Evolutionary conservation across 139 green algal genomes (phyloP), one percentile per base, ranked within the genome.

Genomic region (Micractinium conductrix): DNA sequence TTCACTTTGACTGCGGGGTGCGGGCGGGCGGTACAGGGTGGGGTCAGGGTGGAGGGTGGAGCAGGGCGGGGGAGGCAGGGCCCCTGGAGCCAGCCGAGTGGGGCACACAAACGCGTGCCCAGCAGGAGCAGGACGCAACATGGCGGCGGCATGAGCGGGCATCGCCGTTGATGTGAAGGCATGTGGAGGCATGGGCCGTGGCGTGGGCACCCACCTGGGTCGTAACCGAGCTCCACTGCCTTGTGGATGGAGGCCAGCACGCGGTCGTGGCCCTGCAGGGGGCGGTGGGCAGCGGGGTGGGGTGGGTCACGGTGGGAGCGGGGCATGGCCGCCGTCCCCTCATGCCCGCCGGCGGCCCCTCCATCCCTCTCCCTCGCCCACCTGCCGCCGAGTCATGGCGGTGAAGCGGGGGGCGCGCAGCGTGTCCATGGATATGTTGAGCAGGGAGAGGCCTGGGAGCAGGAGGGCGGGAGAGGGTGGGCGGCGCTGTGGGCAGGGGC

Each of bases 341-440:
- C n/a, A n/a, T n/a, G n/a, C n/a, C n/a, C n/a, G n/a, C n/a, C n/a
- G n/a, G n/a, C n/a, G n/a, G n/a, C n/a, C n/a, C n/a, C n/a, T n/a
- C n/a, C n/a, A n/a, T n/a, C n/a, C n/a, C n/a, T n/a, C n/a, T n/a
- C n/a, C n/a, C n/a, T n/a, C n/a, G n/a, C n/a, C n/a, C n/a, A n/a
- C n/a, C n/a, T n/a, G 87, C 37, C 97, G 88, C 65, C 97, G 83
- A 0, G 96, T 98, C 87, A 99, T 92, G 42, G 80, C 40, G 88
- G 97, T 93, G 90, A 99, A 99, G 16, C 95, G 92, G 35, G 96
- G 90, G 3, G 94, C 88, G 44, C 84, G 83, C 73, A 99, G 90
- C 2, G 96, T 99, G 90, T 99, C 97, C 30, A 99, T 86, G 69
- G 89, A 96, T 75, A 99, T 94, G 90, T 99, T 99, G 22, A 99